These are phyloP conservation scores for Sphaerulina vaccinii DNA, from an alignment of 2,329 filamentous ascomycete genomes.

Conservation along the genomic window DNA sequence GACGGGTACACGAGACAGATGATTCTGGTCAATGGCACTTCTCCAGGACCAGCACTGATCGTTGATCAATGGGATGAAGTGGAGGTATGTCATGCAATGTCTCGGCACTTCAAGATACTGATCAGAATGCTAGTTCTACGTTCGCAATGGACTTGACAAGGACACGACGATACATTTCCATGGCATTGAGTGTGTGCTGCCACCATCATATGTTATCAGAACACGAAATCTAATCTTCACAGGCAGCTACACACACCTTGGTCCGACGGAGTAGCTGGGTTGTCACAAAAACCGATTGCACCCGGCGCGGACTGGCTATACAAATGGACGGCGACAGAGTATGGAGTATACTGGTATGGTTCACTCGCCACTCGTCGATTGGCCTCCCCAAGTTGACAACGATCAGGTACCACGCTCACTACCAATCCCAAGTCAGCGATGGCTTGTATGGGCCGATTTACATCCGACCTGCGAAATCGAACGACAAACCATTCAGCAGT, in stretches of 20 bases:
- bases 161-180: constrained; percentile 26
- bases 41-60: constrained; percentile 18
- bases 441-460: constrained; percentile 22
- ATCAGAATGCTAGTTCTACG: constrained; percentile 13
- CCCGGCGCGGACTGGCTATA: constrained; percentile 19
- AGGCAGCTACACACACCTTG: constrained; percentile 23
- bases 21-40: constrained; percentile 21
- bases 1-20: constrained; percentile 17
- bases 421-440: constrained; percentile 18
- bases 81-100: constrained; percentile 6
- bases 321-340: constrained; percentile 18
- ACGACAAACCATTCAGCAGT: constrained; percentile 2
- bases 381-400: neutral
- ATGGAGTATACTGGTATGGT: constrained; percentile 21
- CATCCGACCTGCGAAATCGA: constrained; percentile 10
- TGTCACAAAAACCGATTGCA: constrained; percentile 25
- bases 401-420: constrained; percentile 22
- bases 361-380: neutral
- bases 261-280: constrained; percentile 26
- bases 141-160: constrained; percentile 15
- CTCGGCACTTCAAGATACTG: neutral
- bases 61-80: constrained; percentile 22
- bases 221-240: neutral
- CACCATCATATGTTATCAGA: neutral
- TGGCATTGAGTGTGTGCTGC: constrained; percentile 18